Percentiles rank a stretch among this genome's conserved stretches.
Conservation (phyloP, 805 yeast species). For the baker's yeast (Saccharomyces cerevisiae) region DNA sequence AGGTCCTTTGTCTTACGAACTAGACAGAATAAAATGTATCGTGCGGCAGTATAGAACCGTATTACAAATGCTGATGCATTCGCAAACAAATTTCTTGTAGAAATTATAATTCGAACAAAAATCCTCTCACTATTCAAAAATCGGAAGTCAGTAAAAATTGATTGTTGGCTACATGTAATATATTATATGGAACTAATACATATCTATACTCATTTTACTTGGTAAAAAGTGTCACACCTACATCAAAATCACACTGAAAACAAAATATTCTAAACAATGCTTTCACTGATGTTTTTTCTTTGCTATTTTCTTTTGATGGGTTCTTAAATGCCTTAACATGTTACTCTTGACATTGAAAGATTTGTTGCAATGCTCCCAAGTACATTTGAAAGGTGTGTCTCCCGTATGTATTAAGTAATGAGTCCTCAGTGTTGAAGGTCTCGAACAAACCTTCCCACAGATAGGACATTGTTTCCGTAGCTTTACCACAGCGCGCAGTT, state of each 20-base stretch:
- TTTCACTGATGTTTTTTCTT: constrained; percentile 1
- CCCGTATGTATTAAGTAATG: constrained; percentile 77
- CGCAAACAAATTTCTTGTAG: neutral
- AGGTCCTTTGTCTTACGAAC: too few relatives aligned
- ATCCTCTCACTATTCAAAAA: neutral
- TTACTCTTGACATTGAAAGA: constrained; percentile 70
- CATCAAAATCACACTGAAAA: neutral
- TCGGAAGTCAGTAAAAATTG: neutral
- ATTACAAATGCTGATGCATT: too few relatives aligned
- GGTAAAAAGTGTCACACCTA: neutral
- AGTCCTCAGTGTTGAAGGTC: constrained; percentile 75
- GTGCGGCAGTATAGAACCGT: too few relatives aligned
- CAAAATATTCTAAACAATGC: neutral
- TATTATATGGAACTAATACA: neutral
- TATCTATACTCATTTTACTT: neutral
- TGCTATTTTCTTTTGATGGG: constrained; percentile 41
- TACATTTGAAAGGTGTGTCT: constrained; percentile 60
- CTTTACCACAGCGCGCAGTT: neutral
- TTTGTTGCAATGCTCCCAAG: constrained; percentile 59
- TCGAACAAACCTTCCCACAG: constrained; percentile 72
- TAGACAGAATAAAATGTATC: too few relatives aligned
- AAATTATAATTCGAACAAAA: neutral
- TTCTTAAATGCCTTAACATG: constrained; percentile 67
- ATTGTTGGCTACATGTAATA: neutral
- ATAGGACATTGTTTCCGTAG: constrained; percentile 38